These are phyloP conservation scores for Arxiozyma slooffiae DNA, from an alignment of 1,139 yeast genomes.

Conservation along the genomic window DNA sequence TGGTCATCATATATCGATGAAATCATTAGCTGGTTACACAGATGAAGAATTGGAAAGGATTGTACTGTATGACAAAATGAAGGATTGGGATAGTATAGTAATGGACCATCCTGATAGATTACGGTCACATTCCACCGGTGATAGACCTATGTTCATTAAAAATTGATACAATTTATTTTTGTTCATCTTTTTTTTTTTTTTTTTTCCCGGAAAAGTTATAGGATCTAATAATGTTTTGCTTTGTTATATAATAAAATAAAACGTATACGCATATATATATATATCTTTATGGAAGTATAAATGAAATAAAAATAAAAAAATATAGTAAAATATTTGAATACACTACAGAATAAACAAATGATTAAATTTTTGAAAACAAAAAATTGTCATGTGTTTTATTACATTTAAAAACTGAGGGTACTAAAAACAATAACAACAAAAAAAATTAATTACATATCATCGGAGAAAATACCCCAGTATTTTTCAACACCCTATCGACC, in stretches of 20 bases:
- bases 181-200: no score
- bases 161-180: constrained; percentile 8
- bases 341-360: not conserved
- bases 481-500: constrained; percentile 61
- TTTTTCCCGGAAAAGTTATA: not conserved
- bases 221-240: not conserved
- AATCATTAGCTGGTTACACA: constrained; percentile 34
- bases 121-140: constrained; percentile 30
- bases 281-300: not conserved
- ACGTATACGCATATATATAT: no score
- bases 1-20: constrained; percentile 34
- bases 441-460: not conserved
- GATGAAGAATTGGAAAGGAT: constrained; percentile 34
- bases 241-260: no score
- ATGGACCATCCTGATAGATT: constrained; percentile 79
- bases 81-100: constrained; percentile 48
- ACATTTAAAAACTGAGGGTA: not conserved
- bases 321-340: not conserved
- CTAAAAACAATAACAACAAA: not conserved
- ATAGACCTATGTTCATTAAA: constrained; percentile 32
- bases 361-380: no score
- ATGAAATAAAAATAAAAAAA: not conserved
- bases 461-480: constrained; percentile 54
- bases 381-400: not conserved
- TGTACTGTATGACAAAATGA: constrained; percentile 47